Evolutionary conservation across 1,284 basidiomycete genomes (phyloP), one percentile per base, ranked within the genome.

Genomic region (Ceratobasidium theobromae): DNA sequence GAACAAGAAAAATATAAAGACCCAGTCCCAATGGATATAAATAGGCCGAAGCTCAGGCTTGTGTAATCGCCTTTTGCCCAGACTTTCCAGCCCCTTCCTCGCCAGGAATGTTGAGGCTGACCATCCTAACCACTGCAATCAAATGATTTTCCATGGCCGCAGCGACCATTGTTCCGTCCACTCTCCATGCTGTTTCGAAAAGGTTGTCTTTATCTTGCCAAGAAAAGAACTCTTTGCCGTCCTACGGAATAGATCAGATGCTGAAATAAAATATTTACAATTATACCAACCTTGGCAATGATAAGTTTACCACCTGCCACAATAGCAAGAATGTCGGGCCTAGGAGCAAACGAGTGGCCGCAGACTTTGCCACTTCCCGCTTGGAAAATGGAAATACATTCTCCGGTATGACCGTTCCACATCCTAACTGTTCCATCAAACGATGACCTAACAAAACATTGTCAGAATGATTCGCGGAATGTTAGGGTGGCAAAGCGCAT

Each of bases 321-420:
- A 30, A 62, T 62, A 23, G 58, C 58, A 12, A 62, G 32, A 21
- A 62, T 27, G 23, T 62, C 58, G 2, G 45, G 45, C n/a, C 21
- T 27, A 27, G 58, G 48, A 18, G 46, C 48, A n/a, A 62, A 62
- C 18, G 58, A 62, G n/a, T 62, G 58, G 2, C 58, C 48, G 28
- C 58, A 62, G 16, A 62, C 46, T 62, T 62, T 51, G 32, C 58
- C 48, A 16, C 46, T 38, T 62, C 58, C 58, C 2, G 48, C 48
- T 14, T 38, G 25, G 71, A 93, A 88, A 14, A 84, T 78, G 69
- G 83, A 80, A 30, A 90, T 73, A 73, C 90, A 93, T 43, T 83
- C 80, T 35, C 90, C 91, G 0, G 86, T 86, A 38, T 82, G 80
- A 9, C 85, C 84, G 74, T 93, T 86, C 91, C 91, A 93, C 45